phyloP scores from a whole-genome alignment of 805 yeast species.

The Komagataella populi region DNA sequence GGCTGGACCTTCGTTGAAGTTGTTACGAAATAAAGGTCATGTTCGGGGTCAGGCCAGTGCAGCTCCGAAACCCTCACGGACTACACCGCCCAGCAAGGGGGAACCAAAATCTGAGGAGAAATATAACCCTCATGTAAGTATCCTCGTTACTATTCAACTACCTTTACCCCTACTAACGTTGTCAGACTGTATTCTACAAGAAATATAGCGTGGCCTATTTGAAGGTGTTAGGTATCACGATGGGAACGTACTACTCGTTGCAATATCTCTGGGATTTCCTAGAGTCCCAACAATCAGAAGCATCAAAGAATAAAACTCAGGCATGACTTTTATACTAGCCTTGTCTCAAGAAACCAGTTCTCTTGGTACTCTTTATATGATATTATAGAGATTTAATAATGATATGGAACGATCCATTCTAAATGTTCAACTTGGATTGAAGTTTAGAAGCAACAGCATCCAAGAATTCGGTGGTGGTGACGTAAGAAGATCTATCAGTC shows the following conservation, averaged over 20 bases:
- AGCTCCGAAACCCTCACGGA: background rate
- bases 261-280: constrained; percentile 29
- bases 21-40: background rate
- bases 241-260: constrained; percentile 31
- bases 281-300: constrained; percentile 11
- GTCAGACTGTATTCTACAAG: constrained; percentile 23
- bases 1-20: background rate
- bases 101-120: background rate
- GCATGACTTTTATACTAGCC: background rate
- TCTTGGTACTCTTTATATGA: constrained; percentile 4
- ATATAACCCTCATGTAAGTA: background rate
- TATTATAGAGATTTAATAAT: constrained; percentile 1
- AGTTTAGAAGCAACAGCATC: constrained; percentile 50
- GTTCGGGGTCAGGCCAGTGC: background rate
- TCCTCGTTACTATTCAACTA: background rate
- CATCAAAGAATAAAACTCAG: constrained; percentile 5
- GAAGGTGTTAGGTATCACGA: constrained; percentile 28
- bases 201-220: constrained; percentile 31
- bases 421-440: background rate
- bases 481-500: constrained; percentile 47
- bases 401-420: background rate
- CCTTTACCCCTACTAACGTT: background rate
- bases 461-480: constrained; percentile 63
- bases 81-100: background rate
- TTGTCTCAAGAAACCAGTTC: background rate